Conservation (phyloP, 148 eudicot genomes). For the Simmondsia chinensis region DNA sequence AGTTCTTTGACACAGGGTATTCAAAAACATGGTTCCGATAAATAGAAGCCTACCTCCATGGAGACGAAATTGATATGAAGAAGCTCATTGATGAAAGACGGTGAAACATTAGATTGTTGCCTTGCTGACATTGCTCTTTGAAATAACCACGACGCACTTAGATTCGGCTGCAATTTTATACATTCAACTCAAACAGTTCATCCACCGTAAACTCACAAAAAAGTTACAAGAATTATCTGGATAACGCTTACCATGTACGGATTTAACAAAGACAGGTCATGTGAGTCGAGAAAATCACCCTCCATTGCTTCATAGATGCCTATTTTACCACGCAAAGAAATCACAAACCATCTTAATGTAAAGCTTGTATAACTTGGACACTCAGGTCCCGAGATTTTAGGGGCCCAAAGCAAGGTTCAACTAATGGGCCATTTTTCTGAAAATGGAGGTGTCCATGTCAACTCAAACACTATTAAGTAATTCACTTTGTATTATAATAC, state of each 20-base stretch:
- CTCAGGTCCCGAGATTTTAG: too few species aligned
- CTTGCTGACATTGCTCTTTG: constrained; percentile 99
- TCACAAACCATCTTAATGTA: too few species aligned
- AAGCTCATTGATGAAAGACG: constrained; percentile 82
- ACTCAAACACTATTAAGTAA: too few species aligned
- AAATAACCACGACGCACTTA: constrained; percentile 95
- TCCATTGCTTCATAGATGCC: constrained; percentile 73
- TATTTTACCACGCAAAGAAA: constrained; percentile 24
- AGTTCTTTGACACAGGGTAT: too few species aligned
- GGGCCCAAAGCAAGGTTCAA: too few species aligned
- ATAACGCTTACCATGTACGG: constrained; percentile 75
- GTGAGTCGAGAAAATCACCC: constrained; percentile 45
- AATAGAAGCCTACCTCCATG: constrained; percentile 60
- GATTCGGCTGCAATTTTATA: constrained; percentile 64
- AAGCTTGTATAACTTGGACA: too few species aligned
- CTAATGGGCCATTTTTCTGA: too few species aligned
- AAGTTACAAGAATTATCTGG: neutral
- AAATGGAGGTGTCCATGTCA: too few species aligned
- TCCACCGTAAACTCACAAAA: neutral
- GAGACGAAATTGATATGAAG: constrained; percentile 71
- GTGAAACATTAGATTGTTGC: constrained; percentile 57
- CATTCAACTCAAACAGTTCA: neutral
- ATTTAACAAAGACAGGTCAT: constrained; percentile 71
- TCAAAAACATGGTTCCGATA: too few species aligned
- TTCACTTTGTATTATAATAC: too few species aligned